A percentile compares a stretch with the other conserved stretches of the same genome.
phyloP scores from a whole-genome alignment of 2,329 filamentous ascomycete species.

The Graphiopsis chlorocephala region DNA sequence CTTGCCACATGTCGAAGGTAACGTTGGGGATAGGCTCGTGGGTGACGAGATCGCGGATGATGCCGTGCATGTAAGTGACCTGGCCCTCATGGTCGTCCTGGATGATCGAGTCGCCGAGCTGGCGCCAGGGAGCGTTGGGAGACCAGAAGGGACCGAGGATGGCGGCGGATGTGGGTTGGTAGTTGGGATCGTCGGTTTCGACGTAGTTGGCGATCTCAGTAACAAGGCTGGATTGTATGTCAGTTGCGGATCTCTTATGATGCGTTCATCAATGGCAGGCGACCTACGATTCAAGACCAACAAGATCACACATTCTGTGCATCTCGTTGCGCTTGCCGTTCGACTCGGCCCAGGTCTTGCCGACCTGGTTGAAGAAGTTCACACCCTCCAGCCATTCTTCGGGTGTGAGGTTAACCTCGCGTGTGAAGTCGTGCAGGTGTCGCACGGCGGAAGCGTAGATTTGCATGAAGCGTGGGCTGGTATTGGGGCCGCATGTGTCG shows the following conservation, averaged over 20 bases:
- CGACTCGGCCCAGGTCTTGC: conserved; percentile 45
- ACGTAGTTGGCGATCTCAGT: conserved; percentile 64
- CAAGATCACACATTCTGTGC: conserved; percentile 68
- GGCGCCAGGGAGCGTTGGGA: conserved; percentile 69
- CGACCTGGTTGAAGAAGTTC: conserved; percentile 71
- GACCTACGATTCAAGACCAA: conserved; percentile 69
- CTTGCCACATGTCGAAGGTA: conserved; percentile 77
- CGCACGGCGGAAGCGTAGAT: conserved; percentile 63
- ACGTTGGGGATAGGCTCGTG: conserved; percentile 63
- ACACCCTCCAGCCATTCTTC: conserved; percentile 77
- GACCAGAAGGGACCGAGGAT: conserved; percentile 80
- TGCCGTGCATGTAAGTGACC: conserved; percentile 66
- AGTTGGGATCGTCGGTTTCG: conserved; percentile 58
- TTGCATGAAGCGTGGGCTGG: conserved; percentile 61
- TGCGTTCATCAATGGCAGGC: neutral
- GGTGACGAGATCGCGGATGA: conserved; percentile 62
- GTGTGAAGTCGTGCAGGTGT: conserved; percentile 75
- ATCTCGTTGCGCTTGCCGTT: conserved; percentile 70
- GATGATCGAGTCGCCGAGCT: conserved; percentile 65
- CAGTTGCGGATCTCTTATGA: neutral
- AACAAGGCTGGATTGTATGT: conserved; percentile 50
- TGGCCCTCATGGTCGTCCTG: conserved; percentile 60
- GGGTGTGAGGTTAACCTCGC: conserved; percentile 71
- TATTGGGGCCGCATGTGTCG: conserved; percentile 69
- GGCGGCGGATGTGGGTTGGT: conserved; percentile 66